A percentile compares a stretch with the other conserved stretches of the same genome.
phyloP scores from a whole-genome alignment of 2,329 filamentous ascomycete species.

The Aspergillus neotritici region DNA sequence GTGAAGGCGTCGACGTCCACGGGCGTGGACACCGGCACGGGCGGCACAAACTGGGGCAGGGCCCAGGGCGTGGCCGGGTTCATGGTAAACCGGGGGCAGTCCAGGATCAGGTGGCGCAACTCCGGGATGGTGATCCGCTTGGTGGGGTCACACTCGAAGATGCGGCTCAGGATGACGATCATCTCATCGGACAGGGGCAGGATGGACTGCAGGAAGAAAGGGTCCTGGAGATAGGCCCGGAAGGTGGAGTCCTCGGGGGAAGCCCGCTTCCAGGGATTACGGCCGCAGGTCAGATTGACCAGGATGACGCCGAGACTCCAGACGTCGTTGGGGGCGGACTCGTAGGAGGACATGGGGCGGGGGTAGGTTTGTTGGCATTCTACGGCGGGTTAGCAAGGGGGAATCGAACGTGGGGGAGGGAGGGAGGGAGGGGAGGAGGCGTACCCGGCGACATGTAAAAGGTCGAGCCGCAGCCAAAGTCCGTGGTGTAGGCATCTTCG shows the following conservation, averaged over 20 bases:
- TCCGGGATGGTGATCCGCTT: constrained; percentile 76
- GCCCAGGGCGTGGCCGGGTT: constrained; percentile 36
- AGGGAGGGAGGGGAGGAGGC: constrained; percentile 27
- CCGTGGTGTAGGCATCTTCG: constrained; percentile 72
- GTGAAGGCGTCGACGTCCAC: constrained; percentile 28
- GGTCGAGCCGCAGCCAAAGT: constrained; percentile 96
- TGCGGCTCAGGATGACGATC: constrained; percentile 76
- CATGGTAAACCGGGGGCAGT: constrained; percentile 67
- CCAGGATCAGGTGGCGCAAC: constrained; percentile 68
- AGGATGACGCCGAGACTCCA: constrained; percentile 98
- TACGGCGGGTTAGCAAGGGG: constrained; percentile 33
- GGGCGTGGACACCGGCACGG: constrained; percentile 30
- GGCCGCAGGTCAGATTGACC: constrained; percentile 93
- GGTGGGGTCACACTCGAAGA: constrained; percentile 81
- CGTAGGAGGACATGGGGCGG: constrained; percentile 70
- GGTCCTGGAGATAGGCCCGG: constrained; percentile 78
- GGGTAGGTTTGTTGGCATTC: constrained; percentile 81
- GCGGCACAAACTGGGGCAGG: constrained; percentile 22
- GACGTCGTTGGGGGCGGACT: constrained; percentile 89
- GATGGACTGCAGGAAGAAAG: constrained; percentile 85
- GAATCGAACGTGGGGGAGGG: neutral
- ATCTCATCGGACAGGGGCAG: constrained; percentile 84
- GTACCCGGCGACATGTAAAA: constrained; percentile 99
- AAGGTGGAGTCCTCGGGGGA: constrained; percentile 92
- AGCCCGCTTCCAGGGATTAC: constrained; percentile 98